Evolutionary conservation across 2,329 filamentous ascomycete genomes (phyloP), one percentile per base, ranked within the genome.

Genomic region (Helicocarpus griseus): DNA sequence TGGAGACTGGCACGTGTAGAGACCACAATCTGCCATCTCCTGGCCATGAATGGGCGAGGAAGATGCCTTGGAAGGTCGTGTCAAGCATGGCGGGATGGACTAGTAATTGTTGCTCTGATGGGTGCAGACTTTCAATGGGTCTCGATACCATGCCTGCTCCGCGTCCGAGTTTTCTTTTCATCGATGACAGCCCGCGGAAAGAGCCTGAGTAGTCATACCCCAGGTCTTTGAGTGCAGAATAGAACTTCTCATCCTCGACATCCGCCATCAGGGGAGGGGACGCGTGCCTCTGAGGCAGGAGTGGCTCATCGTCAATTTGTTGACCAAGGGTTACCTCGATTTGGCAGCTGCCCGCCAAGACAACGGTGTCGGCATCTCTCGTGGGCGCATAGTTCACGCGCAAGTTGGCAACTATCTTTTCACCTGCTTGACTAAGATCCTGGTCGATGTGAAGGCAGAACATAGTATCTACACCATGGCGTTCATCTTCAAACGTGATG

Each of bases 11-110:
- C 5, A 60, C 48, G 48, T 57, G 52, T 4, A 56, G 45, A 3
- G 55, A 48, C 50, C 55, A 55, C 5, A 61, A 44, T 3, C 48
- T 40, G 7, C 45, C 57, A 52, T 62, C 60, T 2, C 54, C 54
- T 1, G 59, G 58, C 14, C 38, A 43, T 0, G 47, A 52, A 19
- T 53, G 55, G 2, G 61, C 59, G 4, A 51, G 47, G 8, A 59
- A 41, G 19, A 49, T n/a, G 3, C 52, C 48, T 39, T 61, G 60
- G 29, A 63, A 50, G 4, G 54, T 50, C 3, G 52, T 48, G 50
- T 63, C 60, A 14, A 62, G 52, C 48, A 56, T 54, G 3, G 44
- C 52, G 2, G 60, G 60, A 49, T 61, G 58, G 17, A 61, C 19
- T 17, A 48, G 31, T 5, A 52, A 35, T 28, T 45, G 14, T 4